Evolutionary conservation across 83 land plant species (phyloP).

Genomic region (Picea abies): DNA sequence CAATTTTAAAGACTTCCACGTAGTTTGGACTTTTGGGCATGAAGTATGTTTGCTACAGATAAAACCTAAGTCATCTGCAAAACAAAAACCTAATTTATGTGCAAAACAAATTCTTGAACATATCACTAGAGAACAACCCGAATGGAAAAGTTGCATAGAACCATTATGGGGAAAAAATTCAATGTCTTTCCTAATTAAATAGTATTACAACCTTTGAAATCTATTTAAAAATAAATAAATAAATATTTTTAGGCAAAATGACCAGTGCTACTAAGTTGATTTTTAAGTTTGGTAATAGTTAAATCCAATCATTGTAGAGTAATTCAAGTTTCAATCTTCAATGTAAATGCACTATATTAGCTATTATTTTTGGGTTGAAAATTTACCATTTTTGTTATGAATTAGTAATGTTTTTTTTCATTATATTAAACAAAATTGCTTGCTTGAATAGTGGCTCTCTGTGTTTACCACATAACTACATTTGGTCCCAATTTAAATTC

Average conservation of each 20-base stretch:
- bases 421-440: neutral
- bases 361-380: neutral
- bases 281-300: neutral
- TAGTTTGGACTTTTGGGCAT: too few relatives aligned
- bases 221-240: neutral
- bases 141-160: too few relatives aligned
- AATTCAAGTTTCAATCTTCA: neutral
- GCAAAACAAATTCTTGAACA: too few relatives aligned
- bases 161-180: too few relatives aligned
- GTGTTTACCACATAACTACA: neutral
- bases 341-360: neutral
- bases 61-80: too few relatives aligned
- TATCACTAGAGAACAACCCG: too few relatives aligned
- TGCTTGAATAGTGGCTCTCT: neutral
- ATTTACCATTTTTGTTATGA: neutral
- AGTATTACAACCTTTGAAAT: neutral
- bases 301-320: neutral
- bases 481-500: neutral
- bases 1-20: too few relatives aligned
- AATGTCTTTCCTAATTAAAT: neutral
- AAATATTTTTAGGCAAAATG: neutral
- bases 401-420: neutral
- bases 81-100: too few relatives aligned
- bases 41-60: too few relatives aligned
- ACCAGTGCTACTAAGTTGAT: neutral